Conservation (phyloP, 805 yeast genomes). For the Cyberlindnera saturnus region DNA sequence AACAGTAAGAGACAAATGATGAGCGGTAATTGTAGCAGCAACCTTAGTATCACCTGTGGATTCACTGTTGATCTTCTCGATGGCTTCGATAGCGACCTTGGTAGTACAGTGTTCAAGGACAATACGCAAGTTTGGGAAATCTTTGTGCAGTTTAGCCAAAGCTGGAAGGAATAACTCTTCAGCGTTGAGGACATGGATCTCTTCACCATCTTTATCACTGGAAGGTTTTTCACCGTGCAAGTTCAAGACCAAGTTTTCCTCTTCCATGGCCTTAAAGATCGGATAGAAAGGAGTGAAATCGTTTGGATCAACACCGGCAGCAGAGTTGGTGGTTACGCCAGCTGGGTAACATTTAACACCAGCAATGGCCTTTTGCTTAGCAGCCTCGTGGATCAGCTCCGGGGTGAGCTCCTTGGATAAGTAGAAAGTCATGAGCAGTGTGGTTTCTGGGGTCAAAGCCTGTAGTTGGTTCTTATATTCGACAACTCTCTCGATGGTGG, state of each 20-base stretch:
- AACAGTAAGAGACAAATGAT: conserved; percentile 80
- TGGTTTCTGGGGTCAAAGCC: conserved; percentile 69
- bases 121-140: conserved; percentile 82
- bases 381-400: conserved; percentile 76
- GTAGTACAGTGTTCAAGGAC: conserved; percentile 95
- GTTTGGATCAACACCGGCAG: conserved; percentile 88
- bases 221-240: conserved; percentile 95
- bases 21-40: conserved; percentile 94
- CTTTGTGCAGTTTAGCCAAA: conserved; percentile 63
- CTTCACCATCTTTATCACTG: conserved; percentile 43
- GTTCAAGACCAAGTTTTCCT: conserved; percentile 70
- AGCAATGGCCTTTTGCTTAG: conserved; percentile 54
- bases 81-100: conserved; percentile 75
- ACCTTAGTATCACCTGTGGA: conserved; percentile 46
- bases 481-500: conserved; percentile 64
- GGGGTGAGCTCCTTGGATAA: conserved; percentile 78
- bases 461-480: conserved; percentile 63
- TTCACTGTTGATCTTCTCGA: conserved; percentile 53
- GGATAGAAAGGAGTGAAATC: conserved; percentile 88
- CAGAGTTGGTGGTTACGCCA: conserved; percentile 97
- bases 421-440: conserved; percentile 88
- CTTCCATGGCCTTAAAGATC: conserved; percentile 82
- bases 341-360: conserved; percentile 99
- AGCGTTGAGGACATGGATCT: conserved; percentile 88
- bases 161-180: conserved; percentile 93